These are phyloP conservation scores for Prunus salicina DNA, from an alignment of 306 rosid species.

Conservation along the genomic window DNA sequence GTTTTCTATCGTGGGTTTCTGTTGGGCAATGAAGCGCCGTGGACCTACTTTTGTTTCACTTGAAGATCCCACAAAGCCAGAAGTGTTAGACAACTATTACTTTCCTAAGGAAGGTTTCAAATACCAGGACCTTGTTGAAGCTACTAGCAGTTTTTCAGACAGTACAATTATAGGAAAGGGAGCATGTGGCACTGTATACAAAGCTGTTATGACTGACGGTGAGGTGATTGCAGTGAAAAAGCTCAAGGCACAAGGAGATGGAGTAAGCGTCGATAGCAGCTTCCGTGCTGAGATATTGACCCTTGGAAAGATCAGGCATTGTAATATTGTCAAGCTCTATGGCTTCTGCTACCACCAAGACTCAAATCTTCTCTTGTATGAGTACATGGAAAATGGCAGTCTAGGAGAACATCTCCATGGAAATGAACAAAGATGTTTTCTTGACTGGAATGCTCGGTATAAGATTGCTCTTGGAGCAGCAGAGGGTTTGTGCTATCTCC, in stretches of 20 bases:
- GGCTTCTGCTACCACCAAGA: slow-evolving; percentile 83
- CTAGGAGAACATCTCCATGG: slow-evolving; percentile 86
- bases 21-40: slow-evolving; percentile 45
- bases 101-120: slow-evolving; percentile 80
- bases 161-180: slow-evolving; percentile 62
- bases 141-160: slow-evolving; percentile 68
- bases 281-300: slow-evolving; percentile 85
- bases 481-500: slow-evolving; percentile 82
- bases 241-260: slow-evolving; percentile 73
- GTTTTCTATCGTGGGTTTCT: slow-evolving; percentile 47
- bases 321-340: slow-evolving; percentile 80
- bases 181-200: slow-evolving; percentile 91
- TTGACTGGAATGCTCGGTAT: slow-evolving; percentile 70
- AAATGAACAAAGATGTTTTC: slow-evolving; percentile 28
- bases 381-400: slow-evolving; percentile 86
- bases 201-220: slow-evolving; percentile 66
- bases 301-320: slow-evolving; percentile 85
- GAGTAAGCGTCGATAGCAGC: slow-evolving; percentile 59
- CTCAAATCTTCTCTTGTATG: slow-evolving; percentile 78
- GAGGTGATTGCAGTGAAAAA: slow-evolving; percentile 77
- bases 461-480: slow-evolving; percentile 86
- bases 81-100: slow-evolving; percentile 57
- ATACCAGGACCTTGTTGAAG: slow-evolving; percentile 82
- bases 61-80: slow-evolving; percentile 44
- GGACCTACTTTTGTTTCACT: slow-evolving; percentile 40